A percentile compares a stretch with the other conserved stretches of the same genome.
phyloP scores from a whole-genome alignment of 148 eudicot species.

The Tetragonia tetragonoides region DNA sequence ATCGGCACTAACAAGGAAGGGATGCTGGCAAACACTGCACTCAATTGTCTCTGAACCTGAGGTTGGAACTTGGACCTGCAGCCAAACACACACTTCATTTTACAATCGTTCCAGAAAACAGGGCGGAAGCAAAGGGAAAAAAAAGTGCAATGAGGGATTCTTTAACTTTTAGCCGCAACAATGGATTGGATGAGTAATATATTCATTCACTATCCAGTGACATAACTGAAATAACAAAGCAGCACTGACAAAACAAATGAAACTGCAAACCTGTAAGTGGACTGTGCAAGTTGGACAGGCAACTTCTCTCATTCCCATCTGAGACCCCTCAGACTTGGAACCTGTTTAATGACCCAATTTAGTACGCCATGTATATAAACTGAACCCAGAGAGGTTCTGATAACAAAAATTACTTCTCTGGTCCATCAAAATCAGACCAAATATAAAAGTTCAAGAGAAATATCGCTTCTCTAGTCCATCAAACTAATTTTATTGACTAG shows the following conservation, averaged over 20 bases:
- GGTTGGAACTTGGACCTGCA: constrained; percentile 72
- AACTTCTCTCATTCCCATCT: constrained; percentile 69
- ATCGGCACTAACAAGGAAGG: constrained; percentile 65
- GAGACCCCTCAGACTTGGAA: constrained; percentile 42
- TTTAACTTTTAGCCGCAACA: no score
- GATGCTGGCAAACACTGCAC: constrained; percentile 89
- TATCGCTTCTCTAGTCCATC: neutral
- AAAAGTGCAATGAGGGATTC: no score
- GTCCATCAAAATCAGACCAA: constrained; percentile 6
- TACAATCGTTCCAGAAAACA: neutral
- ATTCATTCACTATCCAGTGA: no score
- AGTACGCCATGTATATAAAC: neutral
- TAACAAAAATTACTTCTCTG: neutral
- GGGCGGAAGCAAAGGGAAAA: neutral
- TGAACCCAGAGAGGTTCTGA: neutral
- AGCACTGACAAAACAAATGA: neutral
- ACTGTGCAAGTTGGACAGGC: constrained; percentile 96
- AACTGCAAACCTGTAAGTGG: constrained; percentile 70
- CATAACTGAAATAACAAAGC: neutral
- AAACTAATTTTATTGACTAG: neutral
- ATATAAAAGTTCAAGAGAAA: neutral
- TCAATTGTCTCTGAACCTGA: constrained; percentile 82
- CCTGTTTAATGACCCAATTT: constrained; percentile 37
- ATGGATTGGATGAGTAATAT: no score
- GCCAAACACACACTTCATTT: neutral